Conservation (phyloP, 2,329 filamentous ascomycete genomes). For the Pseudogymnoascus verrucosus region DNA sequence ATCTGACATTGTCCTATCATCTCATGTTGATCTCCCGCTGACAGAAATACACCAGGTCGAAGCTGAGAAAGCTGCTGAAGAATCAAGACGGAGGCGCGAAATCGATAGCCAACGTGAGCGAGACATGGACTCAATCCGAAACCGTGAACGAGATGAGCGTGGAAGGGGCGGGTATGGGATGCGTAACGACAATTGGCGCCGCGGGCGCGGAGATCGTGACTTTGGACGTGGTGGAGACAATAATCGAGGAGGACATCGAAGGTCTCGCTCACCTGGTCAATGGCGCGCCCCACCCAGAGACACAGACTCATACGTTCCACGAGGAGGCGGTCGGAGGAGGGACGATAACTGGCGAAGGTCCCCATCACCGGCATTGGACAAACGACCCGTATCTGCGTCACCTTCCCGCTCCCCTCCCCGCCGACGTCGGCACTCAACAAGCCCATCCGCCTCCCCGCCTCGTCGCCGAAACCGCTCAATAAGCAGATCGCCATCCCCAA, state of each 20-base stretch:
- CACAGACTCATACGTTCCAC: conserved; percentile 28
- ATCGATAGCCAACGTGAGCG: conserved; percentile 64
- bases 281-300: conserved; percentile 25
- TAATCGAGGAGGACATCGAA: conserved; percentile 36
- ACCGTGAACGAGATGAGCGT: conserved; percentile 51
- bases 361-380: conserved; percentile 15
- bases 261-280: conserved; percentile 36
- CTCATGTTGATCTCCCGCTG: not conserved
- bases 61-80: conserved; percentile 72
- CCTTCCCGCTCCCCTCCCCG: conserved; percentile 24
- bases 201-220: conserved; percentile 46
- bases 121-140: conserved; percentile 59
- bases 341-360: conserved; percentile 24
- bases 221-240: conserved; percentile 31
- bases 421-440: conserved; percentile 22
- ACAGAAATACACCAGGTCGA: conserved; percentile 50
- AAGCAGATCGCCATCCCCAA: conserved; percentile 23
- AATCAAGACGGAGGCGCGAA: conserved; percentile 62
- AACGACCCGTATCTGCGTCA: conserved; percentile 19
- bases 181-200: conserved; percentile 35
- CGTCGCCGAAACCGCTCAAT: conserved; percentile 20
- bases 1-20: conserved; percentile 9
- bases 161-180: conserved; percentile 41
- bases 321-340: conserved; percentile 23
- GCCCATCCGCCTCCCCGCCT: conserved; percentile 26